Evolutionary conservation across 2,329 filamentous ascomycete genomes (phyloP).

Genomic region (Shiraia sp.): DNA sequence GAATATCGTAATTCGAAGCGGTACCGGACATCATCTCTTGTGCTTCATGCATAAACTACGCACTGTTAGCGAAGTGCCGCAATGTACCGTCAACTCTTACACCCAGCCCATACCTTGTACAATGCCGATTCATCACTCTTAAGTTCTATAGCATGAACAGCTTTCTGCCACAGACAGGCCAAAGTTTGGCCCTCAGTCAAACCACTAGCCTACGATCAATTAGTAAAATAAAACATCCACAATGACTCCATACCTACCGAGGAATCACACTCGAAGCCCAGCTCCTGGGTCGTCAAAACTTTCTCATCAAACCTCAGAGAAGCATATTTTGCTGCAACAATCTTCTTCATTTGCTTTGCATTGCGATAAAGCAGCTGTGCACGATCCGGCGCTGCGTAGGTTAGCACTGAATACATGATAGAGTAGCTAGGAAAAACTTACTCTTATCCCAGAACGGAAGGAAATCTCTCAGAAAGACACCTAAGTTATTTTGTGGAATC

Average conservation of each 20-base stretch:
- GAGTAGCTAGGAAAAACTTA: constrained; percentile 58
- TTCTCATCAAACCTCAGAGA: constrained; percentile 53
- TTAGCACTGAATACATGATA: constrained; percentile 25
- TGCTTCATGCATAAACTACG: constrained; percentile 67
- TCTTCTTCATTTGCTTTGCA: constrained; percentile 75
- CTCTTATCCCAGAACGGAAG: constrained; percentile 73
- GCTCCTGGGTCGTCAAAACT: constrained; percentile 7
- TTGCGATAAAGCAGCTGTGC: constrained; percentile 75
- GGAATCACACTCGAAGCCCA: constrained; percentile 14
- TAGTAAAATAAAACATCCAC: neutral
- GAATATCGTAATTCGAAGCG: constrained; percentile 87
- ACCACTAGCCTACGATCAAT: constrained; percentile 1
- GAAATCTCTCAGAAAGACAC: constrained; percentile 80
- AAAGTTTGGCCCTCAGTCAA: constrained; percentile 48
- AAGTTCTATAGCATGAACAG: constrained; percentile 15
- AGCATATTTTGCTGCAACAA: constrained; percentile 74
- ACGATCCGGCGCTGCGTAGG: constrained; percentile 52
- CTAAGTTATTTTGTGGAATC: constrained; percentile 85
- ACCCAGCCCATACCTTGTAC: neutral
- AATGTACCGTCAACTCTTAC: neutral
- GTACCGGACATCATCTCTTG: constrained; percentile 84
- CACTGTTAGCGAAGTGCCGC: constrained; percentile 8
- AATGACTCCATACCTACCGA: constrained; percentile 5
- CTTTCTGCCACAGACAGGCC: constrained; percentile 69
- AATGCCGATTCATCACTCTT: constrained; percentile 7